phyloP scores from a whole-genome alignment of 2,329 filamentous ascomycete genomes.

The Aspergillus sp. region DNA sequence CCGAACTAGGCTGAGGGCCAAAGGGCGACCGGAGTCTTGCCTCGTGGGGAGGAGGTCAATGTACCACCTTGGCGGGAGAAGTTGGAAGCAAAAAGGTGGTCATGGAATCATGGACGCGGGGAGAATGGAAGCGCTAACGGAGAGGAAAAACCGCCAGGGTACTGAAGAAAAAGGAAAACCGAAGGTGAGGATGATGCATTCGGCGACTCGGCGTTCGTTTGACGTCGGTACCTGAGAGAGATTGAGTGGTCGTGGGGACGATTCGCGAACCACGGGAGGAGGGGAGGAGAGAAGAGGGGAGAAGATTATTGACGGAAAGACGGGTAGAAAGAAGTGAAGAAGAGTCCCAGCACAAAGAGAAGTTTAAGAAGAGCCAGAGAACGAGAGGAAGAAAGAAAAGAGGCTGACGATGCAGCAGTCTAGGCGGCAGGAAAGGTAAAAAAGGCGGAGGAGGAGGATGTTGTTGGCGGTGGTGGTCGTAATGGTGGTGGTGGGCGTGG shows the following conservation, averaged over 20 bases:
- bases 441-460: background rate
- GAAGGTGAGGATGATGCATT: conserved; percentile 20
- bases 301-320: background rate
- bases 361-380: conserved; percentile 2
- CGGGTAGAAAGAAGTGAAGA: background rate
- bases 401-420: conserved; percentile 3
- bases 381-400: background rate
- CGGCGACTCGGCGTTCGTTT: conserved; percentile 14
- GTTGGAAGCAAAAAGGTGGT: conserved; percentile 24
- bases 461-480: conserved; percentile 1
- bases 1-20: conserved; percentile 25
- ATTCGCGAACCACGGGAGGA: conserved; percentile 3
- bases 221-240: background rate
- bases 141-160: conserved; percentile 21
- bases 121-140: conserved; percentile 18
- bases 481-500: background rate
- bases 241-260: background rate
- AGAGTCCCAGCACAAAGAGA: conserved; percentile 1
- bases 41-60: conserved; percentile 31
- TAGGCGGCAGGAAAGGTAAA: background rate
- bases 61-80: conserved; percentile 35
- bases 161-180: conserved; percentile 14
- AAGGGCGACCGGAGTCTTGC: conserved; percentile 21
- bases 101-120: conserved; percentile 42
- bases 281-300: conserved; percentile 3